Evolutionary conservation across 2,329 filamentous ascomycete genomes (phyloP).

Genomic region (Calonectria ilicicola): DNA sequence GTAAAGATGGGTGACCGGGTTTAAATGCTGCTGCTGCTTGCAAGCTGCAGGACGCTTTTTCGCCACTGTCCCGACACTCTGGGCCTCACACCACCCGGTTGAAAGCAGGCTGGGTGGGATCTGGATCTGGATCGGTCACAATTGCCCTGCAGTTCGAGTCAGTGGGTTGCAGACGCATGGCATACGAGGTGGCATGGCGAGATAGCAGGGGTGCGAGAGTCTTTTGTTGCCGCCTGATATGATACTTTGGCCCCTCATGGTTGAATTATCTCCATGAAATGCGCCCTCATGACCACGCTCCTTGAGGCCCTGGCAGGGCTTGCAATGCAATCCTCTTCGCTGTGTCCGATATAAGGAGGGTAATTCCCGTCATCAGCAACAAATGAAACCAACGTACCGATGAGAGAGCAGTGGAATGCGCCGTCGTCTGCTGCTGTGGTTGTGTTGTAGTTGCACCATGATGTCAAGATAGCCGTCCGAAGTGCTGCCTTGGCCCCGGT

Average conservation of each 20-base stretch:
- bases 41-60: conserved; percentile 9
- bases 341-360: neutral
- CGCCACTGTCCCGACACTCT: conserved; percentile 9
- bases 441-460: conserved; percentile 5
- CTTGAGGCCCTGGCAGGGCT: neutral
- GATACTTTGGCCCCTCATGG: neutral
- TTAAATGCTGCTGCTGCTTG: neutral
- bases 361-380: no score
- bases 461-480: neutral
- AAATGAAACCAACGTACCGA: neutral
- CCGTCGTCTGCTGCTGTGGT: neutral
- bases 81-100: conserved; percentile 16
- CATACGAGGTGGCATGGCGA: neutral
- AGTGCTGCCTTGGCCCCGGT: neutral
- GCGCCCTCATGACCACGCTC: neutral
- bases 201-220: neutral
- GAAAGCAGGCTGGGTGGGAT: neutral
- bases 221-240: neutral
- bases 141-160: conserved; percentile 12
- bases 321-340: neutral
- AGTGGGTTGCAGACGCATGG: conserved; percentile 13
- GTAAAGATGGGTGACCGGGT: neutral
- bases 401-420: neutral
- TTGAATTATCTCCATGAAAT: neutral
- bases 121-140: conserved; percentile 14